These are phyloP conservation scores for Paramarasmius palmivorus DNA, from an alignment of 1,284 basidiomycete genomes.

Conservation along the genomic window DNA sequence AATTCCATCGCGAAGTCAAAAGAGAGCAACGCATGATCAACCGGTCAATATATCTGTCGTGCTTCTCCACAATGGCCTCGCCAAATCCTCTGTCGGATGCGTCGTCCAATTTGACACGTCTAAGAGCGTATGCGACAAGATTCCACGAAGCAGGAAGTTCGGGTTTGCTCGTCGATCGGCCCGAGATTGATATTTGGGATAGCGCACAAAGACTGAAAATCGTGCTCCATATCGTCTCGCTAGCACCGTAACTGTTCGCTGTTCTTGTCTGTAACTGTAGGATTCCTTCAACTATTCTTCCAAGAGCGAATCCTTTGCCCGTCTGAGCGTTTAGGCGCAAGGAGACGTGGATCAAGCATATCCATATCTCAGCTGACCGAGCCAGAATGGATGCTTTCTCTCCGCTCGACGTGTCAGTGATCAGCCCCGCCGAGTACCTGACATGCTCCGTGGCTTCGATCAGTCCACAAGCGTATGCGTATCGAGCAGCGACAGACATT, in stretches of 20 bases:
- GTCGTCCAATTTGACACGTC: constrained; percentile 56
- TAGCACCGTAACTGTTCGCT: constrained; percentile 40
- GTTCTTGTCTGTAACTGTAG: constrained; percentile 26
- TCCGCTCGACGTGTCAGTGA: too few species aligned
- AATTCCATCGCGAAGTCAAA: constrained; percentile 73
- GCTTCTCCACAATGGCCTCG: constrained; percentile 49
- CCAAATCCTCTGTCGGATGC: constrained; percentile 42
- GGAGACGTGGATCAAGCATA: constrained; percentile 67
- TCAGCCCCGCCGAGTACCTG: constrained; percentile 21
- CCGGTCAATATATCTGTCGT: constrained; percentile 77
- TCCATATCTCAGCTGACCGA: constrained; percentile 71
- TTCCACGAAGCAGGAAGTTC: constrained; percentile 70
- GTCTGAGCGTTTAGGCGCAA: constrained; percentile 20
- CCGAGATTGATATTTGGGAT: constrained; percentile 78
- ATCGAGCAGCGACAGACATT: too few species aligned
- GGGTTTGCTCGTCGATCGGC: constrained; percentile 49
- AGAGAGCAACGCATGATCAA: constrained; percentile 76
- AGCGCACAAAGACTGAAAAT: constrained; percentile 74
- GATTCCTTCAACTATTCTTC: constrained; percentile 39
- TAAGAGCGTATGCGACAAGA: constrained; percentile 58
- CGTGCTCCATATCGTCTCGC: constrained; percentile 75
- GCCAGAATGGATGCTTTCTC: constrained; percentile 30
- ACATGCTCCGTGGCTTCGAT: neutral
- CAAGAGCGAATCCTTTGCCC: constrained; percentile 47
- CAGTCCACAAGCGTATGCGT: constrained; percentile 33